phyloP scores from a whole-genome alignment of 768 basidiomycete species.

The Mycena olivaceomarginata region DNA sequence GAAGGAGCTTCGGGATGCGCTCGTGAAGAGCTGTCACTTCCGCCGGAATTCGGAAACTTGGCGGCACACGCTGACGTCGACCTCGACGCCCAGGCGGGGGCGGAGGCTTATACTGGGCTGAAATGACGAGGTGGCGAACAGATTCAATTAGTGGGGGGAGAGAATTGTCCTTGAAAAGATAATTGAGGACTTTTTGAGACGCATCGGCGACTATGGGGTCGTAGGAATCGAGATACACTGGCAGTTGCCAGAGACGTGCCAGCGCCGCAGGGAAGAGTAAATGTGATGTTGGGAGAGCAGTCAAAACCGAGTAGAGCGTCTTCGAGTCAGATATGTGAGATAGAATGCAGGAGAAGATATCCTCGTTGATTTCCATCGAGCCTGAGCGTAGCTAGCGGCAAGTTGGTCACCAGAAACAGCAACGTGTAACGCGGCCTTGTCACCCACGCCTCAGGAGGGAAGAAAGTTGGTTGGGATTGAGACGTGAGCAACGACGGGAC shows the following conservation, averaged over 20 bases:
- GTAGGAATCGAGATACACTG: conserved; percentile 37
- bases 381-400: background rate
- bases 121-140: conserved; percentile 21
- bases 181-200: conserved; percentile 26
- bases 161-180: conserved; percentile 8
- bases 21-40: conserved; percentile 2
- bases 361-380: conserved; percentile 22
- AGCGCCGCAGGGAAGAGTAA: conserved; percentile 26
- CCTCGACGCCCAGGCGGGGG: background rate
- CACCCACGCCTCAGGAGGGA: background rate
- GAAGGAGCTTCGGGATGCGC: conserved; percentile 29
- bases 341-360: conserved; percentile 35
- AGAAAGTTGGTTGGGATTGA: background rate
- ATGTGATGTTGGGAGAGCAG: conserved; percentile 31
- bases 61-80: background rate
- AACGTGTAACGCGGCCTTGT: background rate
- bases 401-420: background rate
- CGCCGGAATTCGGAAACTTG: background rate
- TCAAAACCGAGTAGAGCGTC: conserved; percentile 17
- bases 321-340: conserved; percentile 24
- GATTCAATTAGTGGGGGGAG: conserved; percentile 5
- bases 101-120: background rate
- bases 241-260: conserved; percentile 34
- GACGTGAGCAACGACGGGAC: background rate
- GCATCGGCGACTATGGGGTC: conserved; percentile 21